Conservation (phyloP, 176 grass and related monocot genomes). For the Oryza glumipatula region DNA sequence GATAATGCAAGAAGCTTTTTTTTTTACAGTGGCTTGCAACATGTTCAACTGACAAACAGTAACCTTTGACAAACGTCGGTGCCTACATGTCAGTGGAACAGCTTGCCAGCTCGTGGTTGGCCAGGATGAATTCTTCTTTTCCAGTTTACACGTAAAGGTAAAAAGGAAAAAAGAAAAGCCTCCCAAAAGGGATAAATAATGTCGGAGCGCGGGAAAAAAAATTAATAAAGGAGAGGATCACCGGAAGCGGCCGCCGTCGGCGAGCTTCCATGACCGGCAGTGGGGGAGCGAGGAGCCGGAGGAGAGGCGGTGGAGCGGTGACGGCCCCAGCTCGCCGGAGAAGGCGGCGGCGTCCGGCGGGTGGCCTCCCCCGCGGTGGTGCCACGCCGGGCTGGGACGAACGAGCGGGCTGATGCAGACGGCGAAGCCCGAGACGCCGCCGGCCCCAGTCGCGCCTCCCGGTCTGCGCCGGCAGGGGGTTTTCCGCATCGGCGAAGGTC, state of each 20-base stretch:
- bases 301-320: constrained; percentile 55
- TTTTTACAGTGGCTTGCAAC: constrained; percentile 45
- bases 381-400: constrained; percentile 48
- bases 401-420: constrained; percentile 84
- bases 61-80: constrained; percentile 23
- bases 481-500: constrained; percentile 54
- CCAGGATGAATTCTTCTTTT: neutral
- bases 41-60: constrained; percentile 43
- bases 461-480: constrained; percentile 31
- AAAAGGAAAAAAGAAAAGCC: neutral
- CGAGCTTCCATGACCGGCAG: constrained; percentile 81
- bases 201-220: neutral
- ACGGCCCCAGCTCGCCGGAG: constrained; percentile 59
- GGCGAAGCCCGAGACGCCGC: constrained; percentile 61
- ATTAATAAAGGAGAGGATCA: constrained; percentile 31
- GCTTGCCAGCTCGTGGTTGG: neutral
- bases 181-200: neutral
- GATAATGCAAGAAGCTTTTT: neutral
- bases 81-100: constrained; percentile 48
- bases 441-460: constrained; percentile 11
- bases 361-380: constrained; percentile 45
- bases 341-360: constrained; percentile 23
- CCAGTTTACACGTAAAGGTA: constrained; percentile 19
- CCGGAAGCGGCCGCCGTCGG: constrained; percentile 68
- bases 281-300: constrained; percentile 49